Base-by-base conservation (phyloP, 225 moss, liverwort and hornwort species). In the Takakia lepidozioides region DNA sequence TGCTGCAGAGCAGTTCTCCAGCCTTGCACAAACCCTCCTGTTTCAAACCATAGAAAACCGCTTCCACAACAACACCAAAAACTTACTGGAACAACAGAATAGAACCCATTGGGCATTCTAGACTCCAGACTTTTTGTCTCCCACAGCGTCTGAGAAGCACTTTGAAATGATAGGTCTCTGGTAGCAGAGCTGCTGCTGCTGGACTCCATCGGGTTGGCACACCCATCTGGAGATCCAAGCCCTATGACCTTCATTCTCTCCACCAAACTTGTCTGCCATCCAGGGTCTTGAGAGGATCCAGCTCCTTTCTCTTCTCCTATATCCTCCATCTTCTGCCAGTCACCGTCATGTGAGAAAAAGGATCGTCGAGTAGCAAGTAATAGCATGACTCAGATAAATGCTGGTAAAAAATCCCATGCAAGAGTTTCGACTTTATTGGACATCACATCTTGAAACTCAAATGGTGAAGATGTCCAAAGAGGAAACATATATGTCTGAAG, bases 61-160 rank as follows among this genome's bases (percentile, higher is more conserved):
- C n/a, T n/a, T n/a, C n/a, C n/a, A n/a, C 18, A 56, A 42, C 28
- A 30, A 29, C 46, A 34, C 49, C 52, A 55, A 5, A 25, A 57
- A 83, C 85, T 69, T 81, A 95, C 93, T 65, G 89, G 93, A 43
- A 95, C 76, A 50, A 90, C 74, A 62, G 89, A 86, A 69, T 95
- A 95, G 62, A 95, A 95, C 10, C 93, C 93, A 71, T 84, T 72
- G 47, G 93, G 89, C 50, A 95, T 72, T 60, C 76, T 75, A 30
- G 74, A 84, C 49, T 89, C 89, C 51, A 95, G 55, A 46, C 70
- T 60, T 75, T 89, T 89, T 29, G 60, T 68, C 59, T 95, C 93
- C 93, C 93, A 95, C 16, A 95, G 64, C 51, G 69, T 82, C 76
- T 89, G 89, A 35, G 89, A 86, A 32, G 93, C 84, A 75, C 69